Percentiles rank a stretch among this genome's conserved stretches.
Evolutionary conservation across 768 basidiomycete species (phyloP).

Genomic region (Boletus subcaerulescens): DNA sequence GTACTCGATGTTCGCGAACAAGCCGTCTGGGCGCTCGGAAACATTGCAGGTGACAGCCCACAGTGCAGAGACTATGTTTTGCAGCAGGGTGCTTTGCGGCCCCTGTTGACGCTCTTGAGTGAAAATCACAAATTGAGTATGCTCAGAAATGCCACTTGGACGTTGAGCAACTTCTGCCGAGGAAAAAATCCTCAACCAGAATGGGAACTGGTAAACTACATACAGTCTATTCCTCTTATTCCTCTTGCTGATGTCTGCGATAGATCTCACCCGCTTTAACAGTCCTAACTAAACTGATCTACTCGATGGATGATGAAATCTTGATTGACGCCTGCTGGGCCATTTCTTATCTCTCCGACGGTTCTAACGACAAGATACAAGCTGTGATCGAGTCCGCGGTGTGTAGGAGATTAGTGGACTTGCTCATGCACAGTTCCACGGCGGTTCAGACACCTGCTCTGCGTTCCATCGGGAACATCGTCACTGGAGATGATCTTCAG

Average conservation of each 20-base stretch:
- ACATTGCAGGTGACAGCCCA: slow-evolving; percentile 98
- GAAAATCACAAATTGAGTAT: slow-evolving; percentile 99
- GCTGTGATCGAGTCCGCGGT: slow-evolving; percentile 99
- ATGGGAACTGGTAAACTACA: slow-evolving; percentile 82
- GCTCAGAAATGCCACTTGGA: slow-evolving; percentile 99
- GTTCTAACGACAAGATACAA: slow-evolving; percentile 99
- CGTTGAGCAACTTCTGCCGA: slow-evolving; percentile 97
- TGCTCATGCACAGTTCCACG: slow-evolving; percentile 91
- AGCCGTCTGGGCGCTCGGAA: slow-evolving; percentile 98
- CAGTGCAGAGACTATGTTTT: slow-evolving; percentile 97
- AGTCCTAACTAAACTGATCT: slow-evolving; percentile 97
- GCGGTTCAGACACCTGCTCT: slow-evolving; percentile 98
- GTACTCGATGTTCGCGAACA: slow-evolving; percentile 98
- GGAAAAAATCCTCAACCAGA: slow-evolving; percentile 98
- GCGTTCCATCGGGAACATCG: slow-evolving; percentile 98
- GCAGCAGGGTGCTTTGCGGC: slow-evolving; percentile 87
- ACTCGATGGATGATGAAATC: slow-evolving; percentile 98
- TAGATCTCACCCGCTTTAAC: slow-evolving; percentile 96
- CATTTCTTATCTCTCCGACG: slow-evolving; percentile 98
- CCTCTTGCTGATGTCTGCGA: slow-evolving; percentile 13
- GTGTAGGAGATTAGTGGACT: slow-evolving; percentile 93
- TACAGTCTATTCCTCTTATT: slow-evolving; percentile 1
- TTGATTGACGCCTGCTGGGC: slow-evolving; percentile 99
- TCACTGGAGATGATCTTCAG: slow-evolving; percentile 98
- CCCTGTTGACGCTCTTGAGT: slow-evolving; percentile 84